Base-by-base conservation (phyloP, 2,329 filamentous ascomycete species). In the Westerdykella sp. region DNA sequence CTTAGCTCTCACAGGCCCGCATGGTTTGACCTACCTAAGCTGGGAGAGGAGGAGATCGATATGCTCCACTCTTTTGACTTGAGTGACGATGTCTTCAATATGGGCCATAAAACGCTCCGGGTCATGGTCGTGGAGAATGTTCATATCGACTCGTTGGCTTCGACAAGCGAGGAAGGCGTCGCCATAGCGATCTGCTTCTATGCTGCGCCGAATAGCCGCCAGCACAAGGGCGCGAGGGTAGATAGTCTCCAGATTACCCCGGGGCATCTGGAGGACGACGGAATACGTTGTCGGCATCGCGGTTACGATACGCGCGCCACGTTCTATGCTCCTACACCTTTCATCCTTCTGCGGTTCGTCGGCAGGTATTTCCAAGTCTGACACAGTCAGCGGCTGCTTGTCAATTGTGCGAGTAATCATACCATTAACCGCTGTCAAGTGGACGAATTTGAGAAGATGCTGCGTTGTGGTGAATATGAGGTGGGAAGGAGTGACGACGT, bases 71-170 rank as follows among this genome's bases (percentile, higher is more conserved):
- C 87, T 89, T 54, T 84, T 81, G 34, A 98, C 75, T 63, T 98
- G 90, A 14, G 88, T 81, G 25, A 97, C 73, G 58, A 98, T 95
- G 1, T 86, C 67, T 0, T 76, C 74, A 10, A 95, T 78, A 51
- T 83, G 86, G 4, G 76, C 71, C 63, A 96, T 76, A 62, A 98
- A 96, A 53, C 94, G 86, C 31, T 82, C 76, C 0, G 91, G 88
- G n/a, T 82, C 81, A 67, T 97, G 87, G 60, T 98, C 93, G 59
- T 95, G 91, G 2, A 98, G 73, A 48, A 98, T 91, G 60, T 98
- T 98, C 85, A 97, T 90, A 60, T 98, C 93, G 1, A 98, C 93
- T 54, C 94, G 81, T 63, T 98, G 94, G 16, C 83, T 91, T 40
- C 93, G 82, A 63, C 93, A 97, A 49, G 88, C 84, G 16, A 85